These are phyloP conservation scores for Arachnopeziza araneosa DNA, from an alignment of 2,329 filamentous ascomycete species.

Conservation along the genomic window DNA sequence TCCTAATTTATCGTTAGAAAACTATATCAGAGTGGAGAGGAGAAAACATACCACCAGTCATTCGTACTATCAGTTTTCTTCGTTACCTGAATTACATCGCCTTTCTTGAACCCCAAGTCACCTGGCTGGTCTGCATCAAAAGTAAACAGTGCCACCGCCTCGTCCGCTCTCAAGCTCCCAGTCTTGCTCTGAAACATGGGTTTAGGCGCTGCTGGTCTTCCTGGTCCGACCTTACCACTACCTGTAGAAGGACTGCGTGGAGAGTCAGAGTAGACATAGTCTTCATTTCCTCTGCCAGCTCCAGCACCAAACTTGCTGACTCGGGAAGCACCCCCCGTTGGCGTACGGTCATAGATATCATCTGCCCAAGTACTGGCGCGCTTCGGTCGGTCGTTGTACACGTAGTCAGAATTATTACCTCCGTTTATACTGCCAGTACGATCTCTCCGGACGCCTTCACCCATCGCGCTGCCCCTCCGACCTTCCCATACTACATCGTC, in stretches of 20 bases:
- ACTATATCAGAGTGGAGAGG: not conserved
- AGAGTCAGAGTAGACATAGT: slow-evolving; percentile 51
- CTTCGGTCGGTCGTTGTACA: slow-evolving; percentile 40
- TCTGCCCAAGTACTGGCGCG: slow-evolving; percentile 70
- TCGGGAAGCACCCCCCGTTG: slow-evolving; percentile 28
- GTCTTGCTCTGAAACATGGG: slow-evolving; percentile 67
- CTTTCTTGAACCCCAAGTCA: slow-evolving; percentile 94
- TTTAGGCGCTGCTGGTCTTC: slow-evolving; percentile 80
- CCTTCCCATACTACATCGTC: slow-evolving; percentile 85
- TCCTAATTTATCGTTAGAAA: slow-evolving; percentile 47
- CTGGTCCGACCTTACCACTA: slow-evolving; percentile 50
- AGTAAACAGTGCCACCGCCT: slow-evolving; percentile 85
- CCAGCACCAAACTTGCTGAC: slow-evolving; percentile 1
- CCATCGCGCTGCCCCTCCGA: slow-evolving; percentile 61
- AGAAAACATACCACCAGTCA: slow-evolving; percentile 76
- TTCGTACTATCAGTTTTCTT: slow-evolving; percentile 92
- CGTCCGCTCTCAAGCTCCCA: slow-evolving; percentile 58
- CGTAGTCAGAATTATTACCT: slow-evolving; percentile 38
- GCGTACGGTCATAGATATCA: slow-evolving; percentile 60
- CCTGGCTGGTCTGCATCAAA: slow-evolving; percentile 93
- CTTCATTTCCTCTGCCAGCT: slow-evolving; percentile 32
- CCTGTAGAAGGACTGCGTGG: slow-evolving; percentile 32
- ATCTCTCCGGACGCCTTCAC: slow-evolving; percentile 56
- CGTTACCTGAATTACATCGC: slow-evolving; percentile 88
- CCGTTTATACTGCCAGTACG: slow-evolving; percentile 37